A percentile compares a stretch with the other conserved stretches of the same genome.
These are phyloP conservation scores for Entrophospora sp. DNA, from an alignment of 192 early-diverging fungal genomes.

Conservation along the genomic window DNA sequence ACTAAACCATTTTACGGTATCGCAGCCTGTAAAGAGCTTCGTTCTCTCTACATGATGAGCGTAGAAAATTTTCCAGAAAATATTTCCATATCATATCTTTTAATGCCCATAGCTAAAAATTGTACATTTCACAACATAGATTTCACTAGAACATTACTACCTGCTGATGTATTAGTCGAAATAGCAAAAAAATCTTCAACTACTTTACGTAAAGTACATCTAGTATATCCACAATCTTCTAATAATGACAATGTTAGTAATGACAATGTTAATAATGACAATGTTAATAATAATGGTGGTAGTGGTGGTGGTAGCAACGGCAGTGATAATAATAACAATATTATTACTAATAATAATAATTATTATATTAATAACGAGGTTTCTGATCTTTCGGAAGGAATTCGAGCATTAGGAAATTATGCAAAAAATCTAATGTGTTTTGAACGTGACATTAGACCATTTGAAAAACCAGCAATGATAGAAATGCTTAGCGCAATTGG, in stretches of 20 bases:
- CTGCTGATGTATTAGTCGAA: not conserved
- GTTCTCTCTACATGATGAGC: constrained; percentile 10
- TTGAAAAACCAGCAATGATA: not conserved
- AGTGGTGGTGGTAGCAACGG: too few relatives aligned
- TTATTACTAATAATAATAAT: too few relatives aligned
- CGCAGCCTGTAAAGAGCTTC: not conserved
- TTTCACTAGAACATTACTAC: constrained; percentile 4
- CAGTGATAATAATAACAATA: too few relatives aligned
- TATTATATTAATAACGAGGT: too few relatives aligned
- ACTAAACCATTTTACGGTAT: not conserved
- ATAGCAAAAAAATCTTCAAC: constrained; percentile 13
- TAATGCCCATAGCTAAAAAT: constrained; percentile 13
- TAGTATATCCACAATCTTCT: not conserved
- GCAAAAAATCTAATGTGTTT: not conserved
- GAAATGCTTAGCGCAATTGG: not conserved
- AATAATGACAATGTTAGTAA: too few relatives aligned
- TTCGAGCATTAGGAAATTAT: constrained; percentile 1
- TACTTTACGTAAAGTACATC: constrained; percentile 5
- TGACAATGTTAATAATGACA: too few relatives aligned
- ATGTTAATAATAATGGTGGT: too few relatives aligned
- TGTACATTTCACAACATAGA: constrained; percentile 21
- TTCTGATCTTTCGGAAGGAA: not conserved
- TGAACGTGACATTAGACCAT: constrained; percentile 11
- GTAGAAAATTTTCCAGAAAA: not conserved
- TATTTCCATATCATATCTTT: not conserved